These are phyloP conservation scores for Penicillium polonicum DNA, from an alignment of 2,329 filamentous ascomycete genomes.

Conservation along the genomic window DNA sequence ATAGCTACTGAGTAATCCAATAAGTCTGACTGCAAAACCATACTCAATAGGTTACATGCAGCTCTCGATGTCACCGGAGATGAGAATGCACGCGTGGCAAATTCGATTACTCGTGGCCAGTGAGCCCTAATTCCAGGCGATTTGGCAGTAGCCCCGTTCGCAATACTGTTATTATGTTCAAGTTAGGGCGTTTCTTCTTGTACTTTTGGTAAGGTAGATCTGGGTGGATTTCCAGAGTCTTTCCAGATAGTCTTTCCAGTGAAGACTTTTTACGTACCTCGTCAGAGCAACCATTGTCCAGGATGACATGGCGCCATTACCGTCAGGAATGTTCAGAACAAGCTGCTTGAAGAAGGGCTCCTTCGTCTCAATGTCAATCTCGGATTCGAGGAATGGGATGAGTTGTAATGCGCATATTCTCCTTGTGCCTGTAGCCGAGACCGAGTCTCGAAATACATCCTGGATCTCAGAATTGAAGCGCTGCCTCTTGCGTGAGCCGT, in stretches of 20 bases:
- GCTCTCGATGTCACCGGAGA: slow-evolving; percentile 71
- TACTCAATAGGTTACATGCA: slow-evolving; percentile 70
- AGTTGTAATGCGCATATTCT: slow-evolving; percentile 56
- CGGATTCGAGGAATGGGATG: slow-evolving; percentile 51
- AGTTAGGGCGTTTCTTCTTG: not conserved
- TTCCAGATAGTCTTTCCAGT: not conserved
- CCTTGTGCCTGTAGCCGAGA: slow-evolving; percentile 37
- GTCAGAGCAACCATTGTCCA: slow-evolving; percentile 86
- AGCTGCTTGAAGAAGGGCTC: slow-evolving; percentile 59
- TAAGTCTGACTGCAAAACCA: slow-evolving; percentile 65
- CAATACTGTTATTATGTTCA: slow-evolving; percentile 30
- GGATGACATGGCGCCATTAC: slow-evolving; percentile 63
- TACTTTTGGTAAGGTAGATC: not conserved
- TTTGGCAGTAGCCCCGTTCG: slow-evolving; percentile 34
- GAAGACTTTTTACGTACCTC: slow-evolving; percentile 56
- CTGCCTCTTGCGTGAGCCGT: slow-evolving; percentile 35
- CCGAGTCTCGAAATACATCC: slow-evolving; percentile 39
- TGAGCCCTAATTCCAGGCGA: slow-evolving; percentile 44
- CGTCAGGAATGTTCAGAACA: slow-evolving; percentile 62
- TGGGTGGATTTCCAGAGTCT: no score
- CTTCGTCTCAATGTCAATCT: slow-evolving; percentile 54
- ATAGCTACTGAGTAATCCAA: slow-evolving; percentile 66
- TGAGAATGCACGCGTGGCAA: slow-evolving; percentile 68
- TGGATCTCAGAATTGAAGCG: slow-evolving; percentile 38
- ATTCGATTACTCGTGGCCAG: slow-evolving; percentile 76